Evolutionary conservation across 2,329 filamentous ascomycete species (phyloP).

Genomic region (Trichoderma sp.): DNA sequence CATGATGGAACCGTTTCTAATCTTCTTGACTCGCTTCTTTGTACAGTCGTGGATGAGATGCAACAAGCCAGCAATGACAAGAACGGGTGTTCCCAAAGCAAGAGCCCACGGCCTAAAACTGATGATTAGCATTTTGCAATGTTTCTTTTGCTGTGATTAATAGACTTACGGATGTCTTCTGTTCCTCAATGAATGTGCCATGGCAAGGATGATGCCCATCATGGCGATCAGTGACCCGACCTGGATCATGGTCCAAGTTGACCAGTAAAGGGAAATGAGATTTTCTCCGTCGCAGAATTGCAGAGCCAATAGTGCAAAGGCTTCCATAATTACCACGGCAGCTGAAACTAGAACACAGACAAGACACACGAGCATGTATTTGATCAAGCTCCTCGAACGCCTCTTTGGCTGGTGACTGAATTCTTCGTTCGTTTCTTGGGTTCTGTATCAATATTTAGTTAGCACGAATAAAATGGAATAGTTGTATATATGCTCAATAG

Average conservation of each 20-base stretch:
- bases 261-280: constrained; percentile 59
- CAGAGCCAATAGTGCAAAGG: constrained; percentile 51
- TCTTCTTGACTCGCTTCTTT: constrained; percentile 37
- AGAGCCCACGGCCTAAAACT: constrained; percentile 53
- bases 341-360: constrained; percentile 46
- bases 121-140: neutral
- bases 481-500: neutral
- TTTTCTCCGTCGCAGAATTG: constrained; percentile 62
- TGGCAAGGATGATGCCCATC: constrained; percentile 53
- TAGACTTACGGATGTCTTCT: constrained; percentile 50
- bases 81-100: constrained; percentile 58
- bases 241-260: constrained; percentile 60
- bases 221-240: constrained; percentile 59
- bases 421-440: constrained; percentile 39
- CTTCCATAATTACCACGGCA: constrained; percentile 52
- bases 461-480: neutral
- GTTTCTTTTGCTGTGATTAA: neutral
- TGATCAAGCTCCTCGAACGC: constrained; percentile 38
- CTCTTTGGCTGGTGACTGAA: constrained; percentile 33
- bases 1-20: constrained; percentile 27
- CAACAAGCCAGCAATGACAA: constrained; percentile 56
- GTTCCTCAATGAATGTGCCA: constrained; percentile 49
- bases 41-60: constrained; percentile 47
- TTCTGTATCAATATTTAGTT: constrained; percentile 27
- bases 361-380: constrained; percentile 45